Conservation (phyloP, 192 early-diverging fungal species). For the Gorgonomyces haynaldii region DNA sequence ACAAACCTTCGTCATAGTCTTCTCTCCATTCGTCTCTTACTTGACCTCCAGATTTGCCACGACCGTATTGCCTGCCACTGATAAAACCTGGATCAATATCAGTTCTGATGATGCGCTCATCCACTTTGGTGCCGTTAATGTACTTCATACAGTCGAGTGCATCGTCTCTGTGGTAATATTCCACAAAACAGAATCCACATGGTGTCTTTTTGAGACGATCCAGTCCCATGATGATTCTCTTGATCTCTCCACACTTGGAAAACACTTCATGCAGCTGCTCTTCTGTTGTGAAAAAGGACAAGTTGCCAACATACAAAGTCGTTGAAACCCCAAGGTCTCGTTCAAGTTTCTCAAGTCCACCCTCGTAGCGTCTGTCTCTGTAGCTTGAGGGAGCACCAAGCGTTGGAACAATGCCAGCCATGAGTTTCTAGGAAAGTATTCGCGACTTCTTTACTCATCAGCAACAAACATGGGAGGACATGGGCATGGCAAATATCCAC, state of each 20-base stretch:
- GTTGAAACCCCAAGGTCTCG: slow-evolving; percentile 31
- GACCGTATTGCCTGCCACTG: slow-evolving; percentile 86
- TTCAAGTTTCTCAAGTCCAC: slow-evolving; percentile 18
- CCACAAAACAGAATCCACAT: slow-evolving; percentile 99
- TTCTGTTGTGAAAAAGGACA: slow-evolving; percentile 96
- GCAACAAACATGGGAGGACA: background rate
- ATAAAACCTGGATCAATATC: slow-evolving; percentile 94
- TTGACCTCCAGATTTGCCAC: slow-evolving; percentile 89
- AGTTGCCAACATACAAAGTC: slow-evolving; percentile 92
- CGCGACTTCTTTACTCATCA: slow-evolving; percentile 1
- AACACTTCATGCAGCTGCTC: slow-evolving; percentile 97
- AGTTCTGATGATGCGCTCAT: slow-evolving; percentile 87
- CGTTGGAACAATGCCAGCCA: slow-evolving; percentile 53
- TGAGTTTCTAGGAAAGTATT: slow-evolving; percentile 5
- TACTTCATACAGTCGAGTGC: slow-evolving; percentile 92
- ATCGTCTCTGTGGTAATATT: slow-evolving; percentile 83
- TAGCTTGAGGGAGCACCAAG: slow-evolving; percentile 75
- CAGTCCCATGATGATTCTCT: slow-evolving; percentile 97
- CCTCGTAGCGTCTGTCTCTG: slow-evolving; percentile 70
- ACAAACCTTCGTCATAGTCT: slow-evolving; percentile 74
- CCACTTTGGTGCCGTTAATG: slow-evolving; percentile 87
- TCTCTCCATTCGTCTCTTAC: slow-evolving; percentile 84
- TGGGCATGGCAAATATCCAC: slow-evolving; percentile 7
- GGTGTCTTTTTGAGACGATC: slow-evolving; percentile 87
- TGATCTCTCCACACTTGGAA: slow-evolving; percentile 91